phyloP scores from a whole-genome alignment of 1,284 basidiomycete genomes.

The Rhodotorula sp. region DNA sequence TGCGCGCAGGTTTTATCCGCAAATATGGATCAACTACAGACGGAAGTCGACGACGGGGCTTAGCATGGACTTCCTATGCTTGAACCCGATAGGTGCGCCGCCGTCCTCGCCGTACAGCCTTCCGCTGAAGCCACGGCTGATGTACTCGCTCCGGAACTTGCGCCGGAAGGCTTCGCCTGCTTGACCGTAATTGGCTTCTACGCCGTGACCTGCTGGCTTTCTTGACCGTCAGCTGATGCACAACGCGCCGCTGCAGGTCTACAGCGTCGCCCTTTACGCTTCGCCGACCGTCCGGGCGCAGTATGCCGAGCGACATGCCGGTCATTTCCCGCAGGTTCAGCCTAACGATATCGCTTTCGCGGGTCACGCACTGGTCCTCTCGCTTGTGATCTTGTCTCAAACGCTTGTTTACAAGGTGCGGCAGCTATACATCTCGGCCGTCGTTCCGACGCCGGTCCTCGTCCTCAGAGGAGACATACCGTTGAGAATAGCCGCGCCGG shows the following conservation, averaged over 20 bases:
- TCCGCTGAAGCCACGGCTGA: no score
- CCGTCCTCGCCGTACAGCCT: no score
- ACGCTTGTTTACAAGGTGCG: conserved; percentile 59
- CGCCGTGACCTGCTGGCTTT: neutral
- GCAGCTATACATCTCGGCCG: no score
- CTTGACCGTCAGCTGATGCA: no score
- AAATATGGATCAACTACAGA: conserved; percentile 51
- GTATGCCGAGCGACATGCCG: conserved; percentile 50
- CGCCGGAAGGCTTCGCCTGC: conserved; percentile 46
- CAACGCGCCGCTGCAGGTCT: conserved; percentile 36
- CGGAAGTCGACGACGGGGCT: conserved; percentile 51
- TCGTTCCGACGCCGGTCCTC: no score
- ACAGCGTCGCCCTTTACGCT: conserved; percentile 49
- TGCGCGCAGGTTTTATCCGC: conserved; percentile 51
- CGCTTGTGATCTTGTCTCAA: conserved; percentile 30
- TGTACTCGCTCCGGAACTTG: no score
- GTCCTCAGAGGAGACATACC: no score
- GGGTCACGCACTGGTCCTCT: conserved; percentile 35
- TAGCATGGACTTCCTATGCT: conserved; percentile 50
- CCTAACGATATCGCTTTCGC: conserved; percentile 52
- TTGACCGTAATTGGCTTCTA: conserved; percentile 43
- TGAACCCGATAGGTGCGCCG: conserved; percentile 50
- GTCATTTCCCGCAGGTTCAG: conserved; percentile 51
- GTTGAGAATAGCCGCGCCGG: no score
- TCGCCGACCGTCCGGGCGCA: conserved; percentile 48